phyloP scores from a whole-genome alignment of 2,329 filamentous ascomycete species.

The Epichloe uncinata region DNA sequence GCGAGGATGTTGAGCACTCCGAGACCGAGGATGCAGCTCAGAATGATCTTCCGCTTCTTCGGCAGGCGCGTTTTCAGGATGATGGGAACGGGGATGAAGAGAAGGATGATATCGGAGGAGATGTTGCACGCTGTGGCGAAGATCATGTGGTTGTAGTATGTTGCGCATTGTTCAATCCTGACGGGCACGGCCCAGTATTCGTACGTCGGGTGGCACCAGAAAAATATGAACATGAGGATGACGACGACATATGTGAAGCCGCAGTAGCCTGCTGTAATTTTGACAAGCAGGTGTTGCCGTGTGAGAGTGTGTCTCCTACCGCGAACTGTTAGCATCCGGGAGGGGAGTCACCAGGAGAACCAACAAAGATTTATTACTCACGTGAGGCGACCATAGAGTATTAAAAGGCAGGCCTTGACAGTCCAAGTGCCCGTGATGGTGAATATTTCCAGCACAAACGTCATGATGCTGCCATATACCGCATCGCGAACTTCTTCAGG shows the following conservation, averaged over 20 bases:
- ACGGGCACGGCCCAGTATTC: slow-evolving; percentile 40
- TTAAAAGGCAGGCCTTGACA: slow-evolving; percentile 37
- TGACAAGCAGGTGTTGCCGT: slow-evolving; percentile 24
- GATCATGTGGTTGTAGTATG: slow-evolving; percentile 33
- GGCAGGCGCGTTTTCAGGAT: slow-evolving; percentile 27
- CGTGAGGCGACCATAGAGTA: slow-evolving; percentile 40
- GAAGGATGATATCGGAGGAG: slow-evolving; percentile 29
- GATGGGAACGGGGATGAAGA: slow-evolving; percentile 32
- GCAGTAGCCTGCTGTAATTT: slow-evolving; percentile 30
- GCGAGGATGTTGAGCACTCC: slow-evolving; percentile 43
- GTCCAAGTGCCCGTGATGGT: slow-evolving; percentile 38
- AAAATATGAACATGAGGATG: slow-evolving; percentile 35
- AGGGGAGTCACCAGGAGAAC: too few relatives aligned
- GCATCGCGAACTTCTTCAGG: slow-evolving; percentile 25
- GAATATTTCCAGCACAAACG: slow-evolving; percentile 38
- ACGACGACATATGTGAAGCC: slow-evolving; percentile 32
- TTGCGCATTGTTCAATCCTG: slow-evolving; percentile 27
- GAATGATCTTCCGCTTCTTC: slow-evolving; percentile 33
- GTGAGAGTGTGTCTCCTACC: slow-evolving; percentile 14
- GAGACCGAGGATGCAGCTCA: slow-evolving; percentile 42
- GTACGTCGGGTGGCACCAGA: slow-evolving; percentile 38
- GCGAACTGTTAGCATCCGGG: background rate
- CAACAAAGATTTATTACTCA: slow-evolving; percentile 17
- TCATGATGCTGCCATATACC: slow-evolving; percentile 39
- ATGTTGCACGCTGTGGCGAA: slow-evolving; percentile 34